Base-by-base conservation (phyloP, 179 eudicot genomes). In the Monotropa hypopitys region DNA sequence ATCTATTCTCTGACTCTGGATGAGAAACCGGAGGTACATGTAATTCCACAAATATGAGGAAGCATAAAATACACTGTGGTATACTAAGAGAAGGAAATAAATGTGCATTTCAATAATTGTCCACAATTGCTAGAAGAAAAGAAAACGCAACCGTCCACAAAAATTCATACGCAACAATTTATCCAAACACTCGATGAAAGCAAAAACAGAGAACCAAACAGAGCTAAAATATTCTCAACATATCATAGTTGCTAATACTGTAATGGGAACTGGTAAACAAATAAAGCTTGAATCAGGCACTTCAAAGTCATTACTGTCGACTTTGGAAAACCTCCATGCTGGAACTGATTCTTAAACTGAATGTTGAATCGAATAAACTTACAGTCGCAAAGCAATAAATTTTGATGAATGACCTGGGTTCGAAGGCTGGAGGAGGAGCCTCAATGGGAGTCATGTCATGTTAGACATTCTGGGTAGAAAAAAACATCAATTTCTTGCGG, bases 1-100 rank as follows among this genome's bases (percentile, higher is more conserved):
- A 84, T 96, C 98, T 16, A 86, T 74, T 86, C 90, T 90, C 73
- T 89, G 99, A 78, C 88, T 94, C 98, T 94, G 89, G 18, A 79
- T 65, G 38, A 51, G 42, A 47, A 62, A 79, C 62, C 33, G 72
- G 33, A 74, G 67, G 10, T 8, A 23, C 7, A 28, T 5, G 49
- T 47, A 53, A 43, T 57, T 70, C 12, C 74, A 50, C 49, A 0
- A 62, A 74, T 8, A 32, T 7, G 20, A 26, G 32, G 33, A 62
- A 76, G 32, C 50, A 54, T 13, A 62, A 32, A 30, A 61, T n/a
- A 40, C 9, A 42, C 33, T 59, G 26, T 20, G 7, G 40, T 59
- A 42, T 42, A 6, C 5, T 20, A 15, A 61, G 56, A 42, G 54
- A 7, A 23, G 45, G 15, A 59, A 43, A 10, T 61, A 54, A 15